Evolutionary conservation across 2,329 filamentous ascomycete species (phyloP), one percentile per base, ranked within the genome.

Genomic region (Ascochyta koolunga): DNA sequence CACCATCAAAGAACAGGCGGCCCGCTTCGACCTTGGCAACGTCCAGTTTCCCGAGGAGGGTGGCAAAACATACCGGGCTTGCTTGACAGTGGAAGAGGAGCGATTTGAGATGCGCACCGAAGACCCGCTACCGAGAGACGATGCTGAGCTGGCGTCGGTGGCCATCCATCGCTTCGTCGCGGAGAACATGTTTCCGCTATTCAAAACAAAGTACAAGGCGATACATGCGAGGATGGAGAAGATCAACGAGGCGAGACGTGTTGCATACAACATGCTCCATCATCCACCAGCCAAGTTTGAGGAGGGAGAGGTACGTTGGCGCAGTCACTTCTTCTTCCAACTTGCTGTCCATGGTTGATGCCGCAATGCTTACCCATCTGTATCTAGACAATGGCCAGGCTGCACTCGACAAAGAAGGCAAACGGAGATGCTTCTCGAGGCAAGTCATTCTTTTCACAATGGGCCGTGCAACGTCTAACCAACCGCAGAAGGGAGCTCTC

Each of bases 1-100:
- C 21, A 61, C 50, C 2, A 51, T 72, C 27, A 68, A 65, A 32
- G 47, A 61, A 8, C 41, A 38, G 8, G 68, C 67, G 1, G 63
- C 52, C 6, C 51, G 32, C 8, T 67, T 66, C 44, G 67, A 72
- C 22, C 44, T 74, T 2, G 69, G 70, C 13, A 73, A 74, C 22
- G 67, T 74, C 0, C 38, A 54, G 16, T 67, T 69, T 22, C 37
- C 54, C 1, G 61, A 64, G 29, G 57, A 62, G 9, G 49, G 44
- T 2, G 59, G 64, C 18, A 33, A 31, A 8, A 40, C 65, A 13
- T 44, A 52, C 15, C 52, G 56, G 1, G 56, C 62, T 1, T 48
- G 56, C n/a, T 27, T 72, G 3, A 42, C 56, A 2, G 49, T 68
- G 4, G 63, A 69, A 2, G 45, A 60, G 18, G 65, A 59, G 4